Percentiles rank a stretch among this genome's conserved stretches.
Evolutionary conservation across 2,329 filamentous ascomycete species (phyloP).

Genomic region (Phaeophleospora eucalypticola): DNA sequence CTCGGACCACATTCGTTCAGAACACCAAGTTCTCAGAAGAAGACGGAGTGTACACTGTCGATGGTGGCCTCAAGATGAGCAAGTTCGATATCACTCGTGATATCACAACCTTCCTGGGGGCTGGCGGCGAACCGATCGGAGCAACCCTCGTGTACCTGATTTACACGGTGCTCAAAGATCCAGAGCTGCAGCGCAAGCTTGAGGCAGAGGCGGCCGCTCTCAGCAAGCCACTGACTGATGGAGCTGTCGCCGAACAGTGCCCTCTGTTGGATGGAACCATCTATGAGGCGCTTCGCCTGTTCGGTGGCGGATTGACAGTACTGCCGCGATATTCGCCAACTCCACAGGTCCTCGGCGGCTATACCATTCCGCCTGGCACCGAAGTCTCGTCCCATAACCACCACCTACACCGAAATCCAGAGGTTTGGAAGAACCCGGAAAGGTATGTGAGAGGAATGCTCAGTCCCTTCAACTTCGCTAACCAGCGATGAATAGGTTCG

Average conservation of each 20-base stretch:
- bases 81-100: not conserved
- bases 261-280: constrained; percentile 21
- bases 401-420: not conserved
- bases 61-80: not conserved
- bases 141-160: constrained; percentile 26
- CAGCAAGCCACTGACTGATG: constrained; percentile 12
- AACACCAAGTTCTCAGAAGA: not conserved
- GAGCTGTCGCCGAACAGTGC: constrained; percentile 19
- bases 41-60: not conserved
- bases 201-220: constrained; percentile 21
- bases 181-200: constrained; percentile 15
- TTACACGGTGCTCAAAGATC: constrained; percentile 23
- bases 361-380: not conserved
- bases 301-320: constrained; percentile 18
- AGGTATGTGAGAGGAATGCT: not conserved
- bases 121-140: constrained; percentile 9
- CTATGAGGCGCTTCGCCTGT: constrained; percentile 28
- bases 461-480: not conserved
- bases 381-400: not conserved
- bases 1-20: not conserved
- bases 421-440: not conserved
- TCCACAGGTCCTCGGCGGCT: not conserved
- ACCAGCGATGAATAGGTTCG: not conserved
- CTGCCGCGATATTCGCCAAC: not conserved
- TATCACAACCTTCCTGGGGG: not conserved